A percentile compares a stretch with the other conserved stretches of the same genome.
Evolutionary conservation across 1,139 yeast genomes (phyloP).

Genomic region (Candida neerlandica): DNA sequence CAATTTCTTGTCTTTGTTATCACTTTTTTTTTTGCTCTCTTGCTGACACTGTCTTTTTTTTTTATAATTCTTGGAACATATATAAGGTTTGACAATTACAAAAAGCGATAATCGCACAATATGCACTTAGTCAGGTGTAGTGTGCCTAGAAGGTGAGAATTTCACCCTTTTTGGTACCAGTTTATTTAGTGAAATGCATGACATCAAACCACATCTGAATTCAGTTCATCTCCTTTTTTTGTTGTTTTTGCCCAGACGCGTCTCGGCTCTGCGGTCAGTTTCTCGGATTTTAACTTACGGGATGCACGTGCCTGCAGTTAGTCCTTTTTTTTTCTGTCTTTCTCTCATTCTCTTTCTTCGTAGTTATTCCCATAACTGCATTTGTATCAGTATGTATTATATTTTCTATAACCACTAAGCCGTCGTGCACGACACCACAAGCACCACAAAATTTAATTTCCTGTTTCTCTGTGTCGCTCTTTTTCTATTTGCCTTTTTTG

Average conservation of each 20-base stretch:
- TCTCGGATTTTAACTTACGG: neutral
- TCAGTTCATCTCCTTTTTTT: neutral
- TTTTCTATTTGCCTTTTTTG: neutral
- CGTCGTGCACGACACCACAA: neutral
- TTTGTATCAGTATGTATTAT: neutral
- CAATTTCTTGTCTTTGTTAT: too few relatives aligned
- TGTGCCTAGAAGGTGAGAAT: neutral
- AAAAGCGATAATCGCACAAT: neutral
- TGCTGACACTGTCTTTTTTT: too few relatives aligned
- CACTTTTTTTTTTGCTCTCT: too few relatives aligned
- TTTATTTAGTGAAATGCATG: neutral
- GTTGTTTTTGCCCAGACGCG: neutral
- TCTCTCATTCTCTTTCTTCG: neutral
- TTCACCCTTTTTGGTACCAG: neutral
- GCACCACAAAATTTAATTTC: constrained; percentile 1
- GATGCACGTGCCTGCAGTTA: neutral
- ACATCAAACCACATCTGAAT: neutral
- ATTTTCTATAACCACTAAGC: neutral
- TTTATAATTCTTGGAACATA: too few relatives aligned
- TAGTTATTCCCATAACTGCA: too few relatives aligned
- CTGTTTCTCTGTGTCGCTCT: neutral
- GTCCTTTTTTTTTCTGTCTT: too few relatives aligned
- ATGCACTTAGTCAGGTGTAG: neutral
- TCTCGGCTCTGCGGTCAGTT: neutral
- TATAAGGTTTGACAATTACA: neutral